A percentile compares a stretch with the other conserved stretches of the same genome.
Conservation (phyloP, 176 grass and related monocot species). For the Guadua angustifolia region DNA sequence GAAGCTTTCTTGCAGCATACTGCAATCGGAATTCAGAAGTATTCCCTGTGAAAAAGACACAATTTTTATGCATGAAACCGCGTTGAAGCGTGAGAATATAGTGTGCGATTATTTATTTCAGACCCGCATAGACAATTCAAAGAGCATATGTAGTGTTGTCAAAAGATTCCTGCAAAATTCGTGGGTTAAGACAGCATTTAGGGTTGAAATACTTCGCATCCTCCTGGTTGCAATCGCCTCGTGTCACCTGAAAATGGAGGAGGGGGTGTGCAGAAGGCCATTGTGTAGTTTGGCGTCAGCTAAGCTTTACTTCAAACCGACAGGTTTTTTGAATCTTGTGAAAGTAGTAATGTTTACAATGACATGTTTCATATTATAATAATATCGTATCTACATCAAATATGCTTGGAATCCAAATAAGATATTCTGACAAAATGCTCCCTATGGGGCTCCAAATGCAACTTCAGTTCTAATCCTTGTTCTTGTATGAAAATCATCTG, state of each 20-base stretch:
- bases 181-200: background rate
- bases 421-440: background rate
- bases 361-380: background rate
- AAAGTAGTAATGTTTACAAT: slow-evolving; percentile 15
- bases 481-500: background rate
- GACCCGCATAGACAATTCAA: background rate
- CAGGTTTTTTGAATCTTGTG: slow-evolving; percentile 7
- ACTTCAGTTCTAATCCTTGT: background rate
- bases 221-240: background rate
- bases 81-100: slow-evolving; percentile 14
- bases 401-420: background rate
- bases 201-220: background rate
- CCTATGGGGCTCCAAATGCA: background rate
- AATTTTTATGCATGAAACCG: slow-evolving; percentile 1
- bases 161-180: background rate
- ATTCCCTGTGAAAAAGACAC: slow-evolving; percentile 7
- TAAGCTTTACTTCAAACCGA: slow-evolving; percentile 17
- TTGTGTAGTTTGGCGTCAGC: background rate
- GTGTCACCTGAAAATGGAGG: background rate
- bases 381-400: slow-evolving; percentile 18
- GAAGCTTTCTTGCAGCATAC: slow-evolving; percentile 25
- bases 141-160: background rate
- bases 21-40: slow-evolving; percentile 15
- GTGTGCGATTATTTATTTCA: background rate
- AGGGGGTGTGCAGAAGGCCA: background rate